Evolutionary conservation across 2,329 filamentous ascomycete species (phyloP).

Genomic region (Paramyrothecium sp.): DNA sequence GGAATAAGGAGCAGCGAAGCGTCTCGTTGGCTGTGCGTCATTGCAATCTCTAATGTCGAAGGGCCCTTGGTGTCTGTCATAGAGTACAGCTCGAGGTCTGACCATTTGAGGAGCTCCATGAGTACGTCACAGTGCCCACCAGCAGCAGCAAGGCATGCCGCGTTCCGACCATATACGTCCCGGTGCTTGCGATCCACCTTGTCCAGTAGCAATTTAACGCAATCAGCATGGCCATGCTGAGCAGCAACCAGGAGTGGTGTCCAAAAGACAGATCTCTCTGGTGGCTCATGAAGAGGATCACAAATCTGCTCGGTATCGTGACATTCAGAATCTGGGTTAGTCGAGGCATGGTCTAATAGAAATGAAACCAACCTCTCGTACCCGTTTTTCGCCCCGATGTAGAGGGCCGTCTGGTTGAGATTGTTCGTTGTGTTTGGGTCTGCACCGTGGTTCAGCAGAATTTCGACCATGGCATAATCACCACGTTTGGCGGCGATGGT

Average conservation of each 20-base stretch:
- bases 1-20: not conserved
- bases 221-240: not conserved
- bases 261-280: not conserved
- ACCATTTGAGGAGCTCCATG: not conserved
- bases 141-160: not conserved
- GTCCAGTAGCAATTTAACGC: not conserved
- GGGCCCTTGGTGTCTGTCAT: not conserved
- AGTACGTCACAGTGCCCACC: not conserved
- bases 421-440: not conserved
- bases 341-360: not conserved
- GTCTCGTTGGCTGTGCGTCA: not conserved
- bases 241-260: not conserved
- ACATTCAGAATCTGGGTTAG: not conserved
- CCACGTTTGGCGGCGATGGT: not conserved
- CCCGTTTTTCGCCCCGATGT: not conserved
- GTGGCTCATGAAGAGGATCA: not conserved
- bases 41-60: not conserved
- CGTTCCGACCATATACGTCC: not conserved
- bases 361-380: not conserved
- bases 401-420: not conserved
- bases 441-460: not conserved
- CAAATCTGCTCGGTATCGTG: not conserved
- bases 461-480: not conserved
- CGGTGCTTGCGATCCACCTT: not conserved
- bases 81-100: not conserved